Percentiles rank a stretch among this genome's conserved stretches.
Conservation (phyloP, 176 grass and related monocot species). For the Hyparrhenia diplandra region DNA sequence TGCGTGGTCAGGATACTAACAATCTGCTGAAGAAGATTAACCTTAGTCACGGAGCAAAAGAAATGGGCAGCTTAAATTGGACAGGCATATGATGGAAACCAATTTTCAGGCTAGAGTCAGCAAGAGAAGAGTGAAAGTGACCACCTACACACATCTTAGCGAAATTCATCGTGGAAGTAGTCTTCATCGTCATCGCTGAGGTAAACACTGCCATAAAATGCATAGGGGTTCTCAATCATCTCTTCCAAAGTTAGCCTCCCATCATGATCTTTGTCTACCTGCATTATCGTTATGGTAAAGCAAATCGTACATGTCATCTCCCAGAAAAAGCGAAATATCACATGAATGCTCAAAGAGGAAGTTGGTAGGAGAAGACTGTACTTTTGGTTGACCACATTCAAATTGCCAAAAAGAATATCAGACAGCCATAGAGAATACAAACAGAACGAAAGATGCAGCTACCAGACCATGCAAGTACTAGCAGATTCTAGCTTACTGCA, state of each 20-base stretch:
- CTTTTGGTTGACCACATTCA: neutral
- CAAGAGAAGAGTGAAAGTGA: slow-evolving; percentile 8
- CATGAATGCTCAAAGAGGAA: slow-evolving; percentile 11
- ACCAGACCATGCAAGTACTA: neutral
- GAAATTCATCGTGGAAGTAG: slow-evolving; percentile 80
- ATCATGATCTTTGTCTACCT: slow-evolving; percentile 80
- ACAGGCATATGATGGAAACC: neutral
- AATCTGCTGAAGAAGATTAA: neutral
- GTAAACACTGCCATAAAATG: slow-evolving; percentile 76
- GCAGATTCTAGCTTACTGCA: neutral
- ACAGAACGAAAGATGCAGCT: slow-evolving; percentile 2
- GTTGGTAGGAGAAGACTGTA: neutral
- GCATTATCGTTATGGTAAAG: neutral
- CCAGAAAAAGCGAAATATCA: neutral
- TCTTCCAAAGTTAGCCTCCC: slow-evolving; percentile 64
- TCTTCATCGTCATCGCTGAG: slow-evolving; percentile 55
- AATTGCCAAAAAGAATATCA: neutral
- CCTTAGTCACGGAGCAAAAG: neutral
- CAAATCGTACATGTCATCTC: slow-evolving; percentile 18
- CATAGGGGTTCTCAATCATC: slow-evolving; percentile 66
- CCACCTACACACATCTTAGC: slow-evolving; percentile 46
- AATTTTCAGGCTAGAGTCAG: neutral
- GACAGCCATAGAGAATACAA: slow-evolving; percentile 2
- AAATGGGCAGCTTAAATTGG: neutral
- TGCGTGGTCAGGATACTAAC: neutral